Base-by-base conservation (phyloP, 495 filamentous ascomycete genomes). In the Xylaria acuta region DNA sequence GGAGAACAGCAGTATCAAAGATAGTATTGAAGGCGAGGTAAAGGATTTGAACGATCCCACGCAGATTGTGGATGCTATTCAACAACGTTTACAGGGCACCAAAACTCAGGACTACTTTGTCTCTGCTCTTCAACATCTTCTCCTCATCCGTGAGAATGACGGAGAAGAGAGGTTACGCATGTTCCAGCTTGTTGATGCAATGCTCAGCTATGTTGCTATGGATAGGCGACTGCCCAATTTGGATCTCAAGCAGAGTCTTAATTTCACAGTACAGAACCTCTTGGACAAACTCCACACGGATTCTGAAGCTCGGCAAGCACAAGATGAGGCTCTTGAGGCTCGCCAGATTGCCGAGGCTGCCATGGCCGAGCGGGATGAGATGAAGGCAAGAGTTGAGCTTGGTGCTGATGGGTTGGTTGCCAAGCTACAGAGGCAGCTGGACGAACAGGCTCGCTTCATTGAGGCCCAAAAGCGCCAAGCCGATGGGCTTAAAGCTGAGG, bases 141-240 rank as follows among this genome's bases (percentile, higher is more conserved):
- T 99, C 54, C 85, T 99, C 43, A 97, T 98, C 75, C 89, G 94
- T 64, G 94, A 97, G 75, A 97, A 96, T 74, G 93, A 95, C 62
- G 91, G 92, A 47, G 96, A 99, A 79, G 96, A 99, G 80, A 88
- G 94, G 45, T 82, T 98, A 41, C 90, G 94, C 40, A 97, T 98
- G 94, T 99, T 98, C 84, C 96, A 99, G 85, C 88, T 99, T 12
- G 95, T 98, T 11, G 96, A 99, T 79, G 90, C 93, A 11, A 99
- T 99, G 93, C 90, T 99, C 72, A 97, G 93, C 83, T 98, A 99
- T 80, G 96, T 99, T 70, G 96, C 95, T 69, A 99, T 99, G 97
- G 96, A 99, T 80, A 90, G 96, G 73, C 88, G 96, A 65, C 81
- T 98, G 72, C 97, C 96, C 53, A 95, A 99, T 82, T 94, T 99